Percentiles rank a stretch among this genome's conserved stretches.
These are phyloP conservation scores for Haematococcus sp. DNA, from an alignment of 139 green algal genomes.

Conservation along the genomic window DNA sequence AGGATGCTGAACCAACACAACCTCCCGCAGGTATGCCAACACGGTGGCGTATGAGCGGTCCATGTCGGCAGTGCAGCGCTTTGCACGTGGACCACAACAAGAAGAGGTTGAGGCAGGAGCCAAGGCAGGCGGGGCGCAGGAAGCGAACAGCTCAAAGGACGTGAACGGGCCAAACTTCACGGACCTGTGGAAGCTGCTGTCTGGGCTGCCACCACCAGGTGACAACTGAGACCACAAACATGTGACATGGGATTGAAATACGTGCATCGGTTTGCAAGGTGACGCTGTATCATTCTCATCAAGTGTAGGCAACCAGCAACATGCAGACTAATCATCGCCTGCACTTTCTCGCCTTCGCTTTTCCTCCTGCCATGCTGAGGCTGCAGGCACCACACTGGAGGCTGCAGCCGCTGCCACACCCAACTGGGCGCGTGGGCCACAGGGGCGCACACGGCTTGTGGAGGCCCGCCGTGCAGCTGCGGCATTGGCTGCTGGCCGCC, in stretches of 20 bases:
- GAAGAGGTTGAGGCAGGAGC: slow-evolving; percentile 1
- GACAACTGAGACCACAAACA: not conserved
- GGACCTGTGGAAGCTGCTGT: slow-evolving; percentile 26
- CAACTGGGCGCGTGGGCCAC: not conserved
- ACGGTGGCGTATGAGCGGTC: slow-evolving; percentile 42
- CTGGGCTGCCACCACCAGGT: slow-evolving; percentile 26
- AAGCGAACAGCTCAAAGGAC: not conserved
- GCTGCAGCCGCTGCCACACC: not conserved
- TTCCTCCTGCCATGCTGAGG: no score
- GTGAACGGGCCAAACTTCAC: no score
- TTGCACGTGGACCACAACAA: slow-evolving; percentile 6
- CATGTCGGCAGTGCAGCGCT: slow-evolving; percentile 25
- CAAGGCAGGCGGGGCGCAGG: not conserved
- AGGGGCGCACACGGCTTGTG: no score
- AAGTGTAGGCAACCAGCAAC: no score
- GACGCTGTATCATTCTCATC: no score
- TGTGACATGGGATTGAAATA: no score
- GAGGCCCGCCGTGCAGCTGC: no score
- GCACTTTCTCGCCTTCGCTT: no score
- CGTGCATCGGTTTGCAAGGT: no score
- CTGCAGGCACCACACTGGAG: no score
- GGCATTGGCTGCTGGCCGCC: no score
- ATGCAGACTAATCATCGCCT: no score
- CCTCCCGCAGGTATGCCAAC: slow-evolving; percentile 42
- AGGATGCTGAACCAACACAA: not conserved